Conservation (phyloP, 2,329 filamentous ascomycete genomes). For the Aspergillus sp. region DNA sequence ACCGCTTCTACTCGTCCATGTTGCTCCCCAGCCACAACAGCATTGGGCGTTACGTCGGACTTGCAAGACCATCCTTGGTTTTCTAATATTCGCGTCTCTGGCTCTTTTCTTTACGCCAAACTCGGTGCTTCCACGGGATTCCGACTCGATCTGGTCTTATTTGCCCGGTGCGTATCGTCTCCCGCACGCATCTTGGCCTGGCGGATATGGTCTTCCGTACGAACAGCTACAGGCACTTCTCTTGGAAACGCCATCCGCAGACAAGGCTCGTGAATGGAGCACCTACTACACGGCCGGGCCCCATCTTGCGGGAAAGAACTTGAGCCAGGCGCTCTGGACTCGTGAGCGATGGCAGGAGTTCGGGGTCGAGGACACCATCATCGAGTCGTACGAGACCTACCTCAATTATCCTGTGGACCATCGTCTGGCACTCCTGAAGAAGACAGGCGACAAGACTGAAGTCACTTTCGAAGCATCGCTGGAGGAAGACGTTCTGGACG, state of each 20-base stretch:
- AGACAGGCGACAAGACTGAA: conserved; percentile 35
- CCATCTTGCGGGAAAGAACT: conserved; percentile 69
- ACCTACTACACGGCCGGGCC: conserved; percentile 68
- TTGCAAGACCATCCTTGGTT: conserved; percentile 34
- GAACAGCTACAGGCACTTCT: conserved; percentile 50
- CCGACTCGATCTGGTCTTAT: conserved; percentile 33
- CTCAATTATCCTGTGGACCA: conserved; percentile 70
- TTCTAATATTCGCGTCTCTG: conserved; percentile 30
- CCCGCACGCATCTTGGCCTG: conserved; percentile 34
- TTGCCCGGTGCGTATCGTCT: conserved; percentile 32
- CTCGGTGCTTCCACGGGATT: conserved; percentile 29
- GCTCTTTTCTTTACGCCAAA: conserved; percentile 36
- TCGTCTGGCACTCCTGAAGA: conserved; percentile 57
- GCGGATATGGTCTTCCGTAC: conserved; percentile 42
- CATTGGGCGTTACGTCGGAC: conserved; percentile 30
- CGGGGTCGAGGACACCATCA: conserved; percentile 50
- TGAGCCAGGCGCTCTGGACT: conserved; percentile 70
- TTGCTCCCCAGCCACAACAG: conserved; percentile 33
- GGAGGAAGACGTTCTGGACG: conserved; percentile 73
- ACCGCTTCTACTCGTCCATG: conserved; percentile 35
- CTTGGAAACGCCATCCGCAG: conserved; percentile 45
- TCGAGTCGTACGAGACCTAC: conserved; percentile 66
- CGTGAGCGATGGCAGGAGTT: conserved; percentile 64
- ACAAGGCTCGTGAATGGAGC: conserved; percentile 62
- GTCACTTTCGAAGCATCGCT: conserved; percentile 72